Percentiles rank a stretch among this genome's conserved stretches.
These are phyloP conservation scores for Colletotrichum sp. DNA, from an alignment of 2,329 filamentous ascomycete species.

Conservation along the genomic window DNA sequence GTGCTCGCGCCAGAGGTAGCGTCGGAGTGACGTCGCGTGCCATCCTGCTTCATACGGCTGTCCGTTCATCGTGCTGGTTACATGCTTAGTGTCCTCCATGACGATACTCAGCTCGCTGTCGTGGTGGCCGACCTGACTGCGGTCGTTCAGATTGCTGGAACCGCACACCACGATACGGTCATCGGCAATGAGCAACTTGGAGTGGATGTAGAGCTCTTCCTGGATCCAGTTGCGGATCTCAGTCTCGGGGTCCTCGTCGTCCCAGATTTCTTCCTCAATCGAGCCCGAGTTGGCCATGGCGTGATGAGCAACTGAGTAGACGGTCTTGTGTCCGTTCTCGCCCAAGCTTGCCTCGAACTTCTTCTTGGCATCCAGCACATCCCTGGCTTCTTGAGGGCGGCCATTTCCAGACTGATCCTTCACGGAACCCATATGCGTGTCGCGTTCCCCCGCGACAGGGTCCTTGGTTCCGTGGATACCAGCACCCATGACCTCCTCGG, in stretches of 20 bases:
- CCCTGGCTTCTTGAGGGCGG: conserved; percentile 34
- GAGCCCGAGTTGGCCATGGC: conserved; percentile 74
- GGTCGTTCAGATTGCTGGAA: conserved; percentile 90
- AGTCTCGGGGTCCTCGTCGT: conserved; percentile 70
- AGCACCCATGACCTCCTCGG: conserved; percentile 83
- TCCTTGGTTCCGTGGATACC: conserved; percentile 68
- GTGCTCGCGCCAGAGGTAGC: conserved; percentile 90
- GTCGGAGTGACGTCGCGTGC: conserved; percentile 80
- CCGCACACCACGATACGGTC: conserved; percentile 86
- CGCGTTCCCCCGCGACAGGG: conserved; percentile 45
- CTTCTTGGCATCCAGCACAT: conserved; percentile 51
- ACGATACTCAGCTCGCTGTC: conserved; percentile 92
- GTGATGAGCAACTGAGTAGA: conserved; percentile 69
- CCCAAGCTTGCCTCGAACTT: conserved; percentile 56
- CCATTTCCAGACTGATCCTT: conserved; percentile 32
- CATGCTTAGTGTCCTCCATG: conserved; percentile 78
- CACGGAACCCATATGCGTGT: conserved; percentile 53
- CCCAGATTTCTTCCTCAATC: conserved; percentile 76
- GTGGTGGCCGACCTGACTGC: conserved; percentile 84
- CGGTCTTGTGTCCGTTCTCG: conserved; percentile 40
- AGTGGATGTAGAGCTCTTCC: conserved; percentile 95
- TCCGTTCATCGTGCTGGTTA: conserved; percentile 81
- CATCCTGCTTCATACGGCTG: conserved; percentile 77
- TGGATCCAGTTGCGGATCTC: conserved; percentile 92
- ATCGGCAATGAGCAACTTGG: conserved; percentile 88